A percentile compares a stretch with the other conserved stretches of the same genome.
Conservation (phyloP, 805 yeast genomes). For the Pichia thaimueangensis region DNA sequence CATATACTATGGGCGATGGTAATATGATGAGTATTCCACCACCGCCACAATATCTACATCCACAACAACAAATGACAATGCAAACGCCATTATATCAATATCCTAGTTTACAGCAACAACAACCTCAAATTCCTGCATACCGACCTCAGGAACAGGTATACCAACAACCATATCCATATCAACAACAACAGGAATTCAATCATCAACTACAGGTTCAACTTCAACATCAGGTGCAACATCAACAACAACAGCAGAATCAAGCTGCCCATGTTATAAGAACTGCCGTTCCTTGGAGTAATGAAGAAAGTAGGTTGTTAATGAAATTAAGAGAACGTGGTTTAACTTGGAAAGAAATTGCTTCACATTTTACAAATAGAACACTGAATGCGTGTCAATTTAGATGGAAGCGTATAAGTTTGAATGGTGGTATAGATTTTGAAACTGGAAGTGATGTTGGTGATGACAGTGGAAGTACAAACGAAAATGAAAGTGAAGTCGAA, state of each 20-base stretch:
- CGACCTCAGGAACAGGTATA: background rate
- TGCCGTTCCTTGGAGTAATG: conserved; percentile 7
- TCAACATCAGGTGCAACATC: background rate
- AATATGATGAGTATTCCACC: background rate
- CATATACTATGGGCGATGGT: background rate
- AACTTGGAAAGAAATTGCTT: conserved; percentile 10
- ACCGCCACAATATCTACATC: background rate
- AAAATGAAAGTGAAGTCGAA: too few species aligned
- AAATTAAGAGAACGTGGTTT: conserved; percentile 4
- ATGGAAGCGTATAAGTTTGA: conserved; percentile 9
- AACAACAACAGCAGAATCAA: background rate
- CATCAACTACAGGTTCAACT: background rate
- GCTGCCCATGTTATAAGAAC: background rate
- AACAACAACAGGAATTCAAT: background rate
- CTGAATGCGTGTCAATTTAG: conserved; percentile 13
- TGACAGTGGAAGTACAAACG: too few species aligned
- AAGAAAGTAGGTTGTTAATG: conserved; percentile 5
- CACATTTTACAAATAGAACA: conserved; percentile 6
- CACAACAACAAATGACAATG: background rate
- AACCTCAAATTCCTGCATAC: too few species aligned
- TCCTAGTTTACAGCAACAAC: background rate
- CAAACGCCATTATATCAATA: background rate
- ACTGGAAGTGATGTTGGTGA: too few species aligned
- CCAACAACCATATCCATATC: background rate
- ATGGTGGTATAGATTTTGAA: conserved; percentile 5